Evolutionary conservation across 1,284 basidiomycete genomes (phyloP), one percentile per base, ranked within the genome.

Genomic region (Bjerkandera adusta): DNA sequence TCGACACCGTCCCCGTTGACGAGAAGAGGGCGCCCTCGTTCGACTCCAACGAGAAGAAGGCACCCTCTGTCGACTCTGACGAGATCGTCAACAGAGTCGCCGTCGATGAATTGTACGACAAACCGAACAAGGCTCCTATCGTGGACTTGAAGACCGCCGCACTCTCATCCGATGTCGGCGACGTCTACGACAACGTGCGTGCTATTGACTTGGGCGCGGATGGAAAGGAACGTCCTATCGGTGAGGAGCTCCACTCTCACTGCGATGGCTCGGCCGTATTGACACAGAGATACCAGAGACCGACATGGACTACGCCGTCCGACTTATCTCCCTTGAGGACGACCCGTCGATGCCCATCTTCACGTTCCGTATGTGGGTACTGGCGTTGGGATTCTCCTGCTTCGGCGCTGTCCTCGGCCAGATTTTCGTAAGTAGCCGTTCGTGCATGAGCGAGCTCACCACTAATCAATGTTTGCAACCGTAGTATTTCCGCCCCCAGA

Each of bases 331-430:
- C 4, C 63, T 79, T 16, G 76, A 78, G 15, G 82, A 85, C 57
- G 82, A 85, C 61, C 75, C 77, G 2, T 66, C 68, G 0, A 66
- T 81, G 20, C 78, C 74, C 8, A 66, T 72, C 11, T 62, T 68
- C 53, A 76, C 76, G 5, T 71, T 76, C 60, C 65, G 79, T 57
- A 63, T 66, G 69, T 61, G 79, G 61, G 70, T 76, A 61, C 63
- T 74, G 42, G 70, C 73, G 45, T 44, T 72, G 13, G 66, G 78
- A 4, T 67, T 81, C 3, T 68, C 76, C 3, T 76, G 75, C 53
- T 79, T 81, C 59, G 76, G 73, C 13, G 70, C 78, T 26, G 76
- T 81, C 6, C 67, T 82, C 10, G 77, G 77, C 15, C 76, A 79
- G 56, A 76, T 80, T 46, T 79, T 80, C 59, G 76, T 77, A 57